Percentiles rank a stretch among this genome's conserved stretches.
Conservation (phyloP, 208 protist genomes). For the Trypanosoma congolense region DNA sequence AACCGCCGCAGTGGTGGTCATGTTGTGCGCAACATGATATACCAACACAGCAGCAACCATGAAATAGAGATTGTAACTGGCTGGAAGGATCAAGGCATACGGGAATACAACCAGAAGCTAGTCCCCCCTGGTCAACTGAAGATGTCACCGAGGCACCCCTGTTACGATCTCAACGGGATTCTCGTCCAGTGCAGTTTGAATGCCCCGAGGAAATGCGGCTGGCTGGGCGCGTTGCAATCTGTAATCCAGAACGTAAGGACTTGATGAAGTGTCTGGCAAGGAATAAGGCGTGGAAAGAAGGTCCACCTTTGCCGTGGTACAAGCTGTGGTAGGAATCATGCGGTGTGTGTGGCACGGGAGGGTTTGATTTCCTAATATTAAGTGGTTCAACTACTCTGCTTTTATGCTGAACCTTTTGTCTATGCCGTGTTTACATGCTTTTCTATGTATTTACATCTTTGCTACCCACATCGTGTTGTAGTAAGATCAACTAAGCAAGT, state of each 20-base stretch:
- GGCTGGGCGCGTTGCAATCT: constrained; percentile 55
- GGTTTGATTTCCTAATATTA: no score
- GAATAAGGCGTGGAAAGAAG: constrained; percentile 56
- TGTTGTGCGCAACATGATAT: constrained; percentile 82
- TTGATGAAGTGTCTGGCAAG: constrained; percentile 69
- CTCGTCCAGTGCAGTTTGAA: constrained; percentile 49
- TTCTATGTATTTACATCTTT: not conserved
- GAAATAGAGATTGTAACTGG: constrained; percentile 66
- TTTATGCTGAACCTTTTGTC: no score
- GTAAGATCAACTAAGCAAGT: constrained; percentile 5
- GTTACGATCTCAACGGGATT: constrained; percentile 37
- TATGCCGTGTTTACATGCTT: no score
- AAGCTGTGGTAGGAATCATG: constrained; percentile 17
- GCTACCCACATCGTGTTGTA: constrained; percentile 2
- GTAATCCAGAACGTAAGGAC: constrained; percentile 51
- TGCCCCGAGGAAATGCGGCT: constrained; percentile 74
- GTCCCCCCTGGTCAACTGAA: constrained; percentile 41
- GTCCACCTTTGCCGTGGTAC: constrained; percentile 26
- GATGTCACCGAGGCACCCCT: constrained; percentile 48
- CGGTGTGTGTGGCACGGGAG: no score
- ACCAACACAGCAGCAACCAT: constrained; percentile 39
- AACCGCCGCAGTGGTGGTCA: constrained; percentile 59
- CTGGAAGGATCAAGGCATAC: constrained; percentile 62
- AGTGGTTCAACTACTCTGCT: no score
- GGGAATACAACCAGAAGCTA: constrained; percentile 65